Conservation (phyloP, 352 stramenopile genomes). For the Phytophthora gonapodyides region DNA sequence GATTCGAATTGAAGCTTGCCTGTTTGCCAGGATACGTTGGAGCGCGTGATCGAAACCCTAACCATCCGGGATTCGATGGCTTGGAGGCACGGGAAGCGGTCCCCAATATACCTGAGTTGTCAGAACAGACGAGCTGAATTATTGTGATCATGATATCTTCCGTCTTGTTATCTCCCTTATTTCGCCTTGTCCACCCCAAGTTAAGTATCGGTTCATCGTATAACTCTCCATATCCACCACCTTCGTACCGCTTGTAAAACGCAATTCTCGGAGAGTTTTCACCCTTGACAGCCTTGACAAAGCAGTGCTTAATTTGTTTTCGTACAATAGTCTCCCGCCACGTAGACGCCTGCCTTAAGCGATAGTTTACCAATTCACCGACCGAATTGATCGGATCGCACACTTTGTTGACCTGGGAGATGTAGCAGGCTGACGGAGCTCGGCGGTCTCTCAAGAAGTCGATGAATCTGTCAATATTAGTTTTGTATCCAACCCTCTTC, state of each 20-base stretch:
- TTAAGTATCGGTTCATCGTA: conserved; percentile 3
- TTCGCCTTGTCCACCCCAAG: conserved; percentile 1
- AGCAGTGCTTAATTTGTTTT: conserved; percentile 9
- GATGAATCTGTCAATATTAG: conserved; percentile 5
- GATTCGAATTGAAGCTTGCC: no score
- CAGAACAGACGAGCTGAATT: no score
- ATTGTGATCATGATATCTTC: no score
- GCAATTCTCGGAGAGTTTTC: neutral
- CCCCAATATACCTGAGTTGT: no score
- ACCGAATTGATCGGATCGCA: neutral
- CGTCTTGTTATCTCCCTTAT: no score
- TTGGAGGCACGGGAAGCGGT: no score
- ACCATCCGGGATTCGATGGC: no score
- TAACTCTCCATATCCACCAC: neutral
- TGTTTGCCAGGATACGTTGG: no score
- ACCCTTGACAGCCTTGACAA: neutral
- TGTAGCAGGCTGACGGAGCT: conserved; percentile 1
- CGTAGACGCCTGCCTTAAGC: conserved; percentile 1
- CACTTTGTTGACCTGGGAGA: conserved; percentile 3
- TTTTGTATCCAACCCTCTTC: no score
- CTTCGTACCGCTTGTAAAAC: conserved; percentile 14
- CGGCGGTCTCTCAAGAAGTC: neutral
- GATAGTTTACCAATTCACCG: neutral
- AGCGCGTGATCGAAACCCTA: no score
- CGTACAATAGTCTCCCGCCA: neutral